Evolutionary conservation across 805 yeast species (phyloP), one percentile per base, ranked within the genome.

Genomic region (Metschnikowia picachoensis): DNA sequence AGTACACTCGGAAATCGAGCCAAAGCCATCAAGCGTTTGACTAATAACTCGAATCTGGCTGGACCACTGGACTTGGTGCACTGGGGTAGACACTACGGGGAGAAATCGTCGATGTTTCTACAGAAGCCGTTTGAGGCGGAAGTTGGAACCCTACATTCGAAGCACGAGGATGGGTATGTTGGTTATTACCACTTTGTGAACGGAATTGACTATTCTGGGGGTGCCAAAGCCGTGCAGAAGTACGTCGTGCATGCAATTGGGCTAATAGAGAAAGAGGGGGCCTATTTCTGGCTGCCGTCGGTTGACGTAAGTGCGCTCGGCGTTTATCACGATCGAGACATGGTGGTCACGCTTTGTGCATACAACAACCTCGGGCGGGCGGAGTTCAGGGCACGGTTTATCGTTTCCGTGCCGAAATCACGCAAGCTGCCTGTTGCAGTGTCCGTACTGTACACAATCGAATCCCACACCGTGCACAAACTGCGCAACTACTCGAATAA

Each of bases 291-390:
- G 53, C 47, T 42, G 33, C 51, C 52, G 5, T 34, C 15, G 28
- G 44, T 42, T 10, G 50, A 41, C 27, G 41, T 36, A 9, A 11
- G 16, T 9, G 16, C 43, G 17, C 41, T 40, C 8, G 52, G 55
- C 31, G 30, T 35, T 4, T 38, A 41, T 36, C 31, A 59, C 61
- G 30, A 57, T 59, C 14, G 59, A 46, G 51, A 65, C 56, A 49
- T 76, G 38, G 60, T 61, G 40, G 77, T 77, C 17, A 82, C 88
- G 0, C 81, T 74, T 52, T 84, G 89, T 62, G 65, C 82, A 13
- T 88, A 82, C 68, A 91, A 94, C 63, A 74, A 84, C 15, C 87
- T 94, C 58, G 70, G 81, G 33, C 76, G 76, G 45, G 76, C 84
- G 5, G 99, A 92, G 62, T 67, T 91, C 34, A 73, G 97, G 80